Base-by-base conservation (phyloP, 306 rosid genomes). In the Acacia acuminata region DNA sequence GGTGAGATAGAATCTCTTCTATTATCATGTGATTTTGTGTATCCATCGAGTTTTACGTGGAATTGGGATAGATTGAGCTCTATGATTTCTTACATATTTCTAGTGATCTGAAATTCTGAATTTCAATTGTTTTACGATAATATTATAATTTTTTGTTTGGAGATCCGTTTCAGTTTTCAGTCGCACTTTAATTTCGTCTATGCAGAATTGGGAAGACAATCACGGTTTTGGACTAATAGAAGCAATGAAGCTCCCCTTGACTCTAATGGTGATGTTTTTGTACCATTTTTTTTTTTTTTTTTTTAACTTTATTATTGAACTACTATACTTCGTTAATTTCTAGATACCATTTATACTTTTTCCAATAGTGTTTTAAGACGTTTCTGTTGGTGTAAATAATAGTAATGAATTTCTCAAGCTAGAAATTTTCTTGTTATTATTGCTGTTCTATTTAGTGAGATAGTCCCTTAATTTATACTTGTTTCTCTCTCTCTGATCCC, bases 201-300 rank as follows among this genome's bases (percentile, higher is more conserved):
- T 77, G 87, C 84, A 88, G 90, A 79, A 70, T 73, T 67, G 83
- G 85, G 79, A 72, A 74, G 88, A 67, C 73, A 17, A 64, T 66
- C 88, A 1, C 76, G 87, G 81, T 85, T 85, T 68, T 65, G 69
- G 66, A 81, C 73, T 8, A 20, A 40, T 22, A 76, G 64, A 80
- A 75, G 55, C 22, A 38, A 48, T 66, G 82, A 85, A 77, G 70
- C 77, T 73, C 72, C 76, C 14, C 12, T 32, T 68, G 87, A 82
- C 85, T 67, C 79, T 43, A 79, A 73, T 48, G 90, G 90, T 88
- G 67, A 73, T 3, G 13, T 72, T 79, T 79, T 25, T 22, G 16
- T 27, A 56, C 71, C 17, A 25, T 36, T 34, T 38, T 16, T 74
- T 36, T 42, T 79, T 60, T 34, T 36, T 36, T 38, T 6, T 34